Conservation (phyloP, 345 rosid species). For the Dipteronia dyeriana region DNA sequence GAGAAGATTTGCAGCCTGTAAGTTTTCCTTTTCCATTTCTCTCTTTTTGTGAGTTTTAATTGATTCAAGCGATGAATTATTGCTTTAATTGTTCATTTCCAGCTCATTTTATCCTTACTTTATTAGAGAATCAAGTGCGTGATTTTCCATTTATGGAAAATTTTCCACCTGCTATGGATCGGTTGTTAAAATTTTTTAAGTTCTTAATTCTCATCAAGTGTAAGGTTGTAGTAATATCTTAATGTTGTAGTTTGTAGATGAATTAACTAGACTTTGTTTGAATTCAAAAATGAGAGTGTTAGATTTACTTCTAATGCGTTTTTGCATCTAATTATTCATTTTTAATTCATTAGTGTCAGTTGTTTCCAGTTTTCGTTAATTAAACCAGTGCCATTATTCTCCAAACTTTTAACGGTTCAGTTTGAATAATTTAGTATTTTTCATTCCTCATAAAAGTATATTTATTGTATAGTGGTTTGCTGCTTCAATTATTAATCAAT, state of each 20-base stretch:
- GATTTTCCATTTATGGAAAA: not conserved
- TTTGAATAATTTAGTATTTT: not conserved
- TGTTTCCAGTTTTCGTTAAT: not conserved
- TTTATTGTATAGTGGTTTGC: not conserved
- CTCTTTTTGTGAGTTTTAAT: not conserved
- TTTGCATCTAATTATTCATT: not conserved
- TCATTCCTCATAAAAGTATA: not conserved
- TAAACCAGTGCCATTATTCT: not conserved
- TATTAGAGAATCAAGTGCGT: not conserved
- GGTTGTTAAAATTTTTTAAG: not conserved
- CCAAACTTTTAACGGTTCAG: too few species aligned
- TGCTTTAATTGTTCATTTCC: not conserved
- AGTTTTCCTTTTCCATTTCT: conserved; percentile 12
- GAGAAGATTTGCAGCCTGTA: conserved; percentile 94
- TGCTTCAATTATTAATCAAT: not conserved
- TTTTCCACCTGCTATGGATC: not conserved
- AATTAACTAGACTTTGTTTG: too few species aligned
- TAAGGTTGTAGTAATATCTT: too few species aligned
- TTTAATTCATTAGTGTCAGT: not conserved
- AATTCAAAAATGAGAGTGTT: not conserved
- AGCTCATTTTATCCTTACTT: not conserved
- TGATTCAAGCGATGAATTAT: not conserved
- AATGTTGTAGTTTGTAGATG: too few species aligned
- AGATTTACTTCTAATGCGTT: not conserved
- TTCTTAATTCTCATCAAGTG: too few species aligned